Evolutionary conservation across 768 basidiomycete species (phyloP), one percentile per base, ranked within the genome.

Genomic region (Mycena indigotica): DNA sequence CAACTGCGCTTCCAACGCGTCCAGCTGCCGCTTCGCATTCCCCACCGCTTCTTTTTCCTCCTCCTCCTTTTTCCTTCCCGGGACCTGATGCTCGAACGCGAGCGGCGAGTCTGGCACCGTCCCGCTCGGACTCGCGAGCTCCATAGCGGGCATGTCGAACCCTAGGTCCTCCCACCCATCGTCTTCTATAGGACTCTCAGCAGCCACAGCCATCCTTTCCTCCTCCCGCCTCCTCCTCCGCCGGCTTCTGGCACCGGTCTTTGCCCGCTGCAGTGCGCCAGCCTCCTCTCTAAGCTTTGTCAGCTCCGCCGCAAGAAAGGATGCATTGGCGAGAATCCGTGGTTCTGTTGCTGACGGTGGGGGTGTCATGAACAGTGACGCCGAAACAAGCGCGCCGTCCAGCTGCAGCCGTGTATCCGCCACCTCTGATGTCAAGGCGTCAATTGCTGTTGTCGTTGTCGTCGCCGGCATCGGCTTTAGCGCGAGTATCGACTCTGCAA

Each of bases 21-120:
- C 56, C 32, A 62, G 53, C 35, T 58, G 61, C 13, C 48, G n/a
- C n/a, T n/a, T n/a, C n/a, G n/a, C n/a, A n/a, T n/a, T 29, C 48
- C 40, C 8, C 57, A 54, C 23, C 52, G 50, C 50, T n/a, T n/a
- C n/a, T n/a, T n/a, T 39, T 6, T 21, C 32, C 21, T 15, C 13
- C n/a, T 8, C 52, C 5, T 17, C 35, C 32, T 25, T 13, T 15
- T 16, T 17, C 24, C 19, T 23, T 21, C 41, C n/a, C n/a, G n/a
- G 24, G 28, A 24, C 25, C 25, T 24, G 12, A 48, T 28, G 24
- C 24, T 25, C 46, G 12, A 6, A 48, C 46, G 25, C 46, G 6
- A 48, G 25, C 21, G 46, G 46, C 46, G 46, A 48, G 19, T 48
- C 46, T 26, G 46, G 46, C 12, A 48, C 25, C 46, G 19, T 8